Base-by-base conservation (phyloP, 2,329 filamentous ascomycete species). In the Fusarium drepaniforme region DNA sequence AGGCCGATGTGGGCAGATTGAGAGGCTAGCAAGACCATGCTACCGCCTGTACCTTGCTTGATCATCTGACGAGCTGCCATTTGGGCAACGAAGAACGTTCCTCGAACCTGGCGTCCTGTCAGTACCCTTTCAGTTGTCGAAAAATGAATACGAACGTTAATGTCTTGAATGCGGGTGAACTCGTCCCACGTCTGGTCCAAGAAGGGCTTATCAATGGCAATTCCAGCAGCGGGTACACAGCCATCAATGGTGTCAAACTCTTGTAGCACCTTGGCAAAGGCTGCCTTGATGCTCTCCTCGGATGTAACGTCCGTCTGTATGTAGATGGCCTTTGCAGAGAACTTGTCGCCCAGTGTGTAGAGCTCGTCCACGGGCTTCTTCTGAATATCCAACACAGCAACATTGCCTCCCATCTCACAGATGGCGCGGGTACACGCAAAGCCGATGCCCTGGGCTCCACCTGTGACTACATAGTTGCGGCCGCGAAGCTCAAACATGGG, bases 161-260 rank as follows among this genome's bases (percentile, higher is more conserved):
- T 83, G 0, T 85, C 82, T 46, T 84, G 82, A 30, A 86, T 83
- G 5, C 80, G 78, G 12, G 78, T 82, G 15, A 83, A 83, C 58
- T 86, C 84, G 3, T 83, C 82, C 83, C 84, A 85, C 0, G 83
- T 84, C 60, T 86, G 84, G 0, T 86, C 84, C 2, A 85, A 59
- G 64, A 86, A 86, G 0, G 85, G 84, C 73, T 85, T 86, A 67
- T 86, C 84, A 33, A 85, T 81, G 8, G 82, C 83, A 49, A 86
- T 83, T 3, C 84, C 85, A 2, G 83, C 83, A 11, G 81, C 79
- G 8, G 82, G 81, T 1, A 83, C 81, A 35, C 76, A 72, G 0
- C 82, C 82, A 37, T 83, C 77, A 6, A 83, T 76, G 1, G 78
- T 68, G 1, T 71, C 75, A 25, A 83, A 74, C n/a, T 71, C 74